Evolutionary conservation across 2,329 filamentous ascomycete genomes (phyloP).

Genomic region (Talaromyces sp.): DNA sequence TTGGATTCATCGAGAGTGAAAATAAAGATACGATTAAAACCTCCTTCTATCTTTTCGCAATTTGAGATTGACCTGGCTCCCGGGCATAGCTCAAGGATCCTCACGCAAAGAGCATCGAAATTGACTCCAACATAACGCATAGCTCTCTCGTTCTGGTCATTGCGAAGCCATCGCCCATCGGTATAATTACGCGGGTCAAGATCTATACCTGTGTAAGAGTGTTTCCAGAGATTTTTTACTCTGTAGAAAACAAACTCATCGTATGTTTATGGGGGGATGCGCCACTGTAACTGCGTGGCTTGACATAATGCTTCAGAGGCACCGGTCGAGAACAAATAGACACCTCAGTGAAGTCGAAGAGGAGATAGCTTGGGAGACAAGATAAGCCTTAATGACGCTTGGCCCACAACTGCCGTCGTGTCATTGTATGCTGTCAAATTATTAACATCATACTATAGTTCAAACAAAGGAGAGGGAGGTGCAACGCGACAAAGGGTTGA

Average conservation of each 20-base stretch:
- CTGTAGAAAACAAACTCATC: background rate
- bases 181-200: slow-evolving; percentile 34
- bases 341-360: background rate
- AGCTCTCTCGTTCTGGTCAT: slow-evolving; percentile 35
- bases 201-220: background rate
- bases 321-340: background rate
- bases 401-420: background rate
- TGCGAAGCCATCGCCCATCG: slow-evolving; percentile 37
- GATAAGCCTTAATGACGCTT: background rate
- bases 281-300: background rate
- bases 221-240: background rate
- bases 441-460: background rate
- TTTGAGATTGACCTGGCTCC: slow-evolving; percentile 32
- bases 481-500: too few relatives aligned
- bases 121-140: slow-evolving; percentile 41
- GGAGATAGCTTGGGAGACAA: background rate
- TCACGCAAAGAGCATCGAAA: slow-evolving; percentile 38
- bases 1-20: slow-evolving; percentile 39
- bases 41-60: slow-evolving; percentile 45
- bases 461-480: too few relatives aligned
- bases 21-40: slow-evolving; percentile 46
- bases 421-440: background rate
- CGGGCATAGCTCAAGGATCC: slow-evolving; percentile 36
- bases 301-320: background rate
- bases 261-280: background rate